A percentile compares a stretch with the other conserved stretches of the same genome.
Evolutionary conservation across 2,329 filamentous ascomycete species (phyloP).

Genomic region (Magnaporthiopsis poae): DNA sequence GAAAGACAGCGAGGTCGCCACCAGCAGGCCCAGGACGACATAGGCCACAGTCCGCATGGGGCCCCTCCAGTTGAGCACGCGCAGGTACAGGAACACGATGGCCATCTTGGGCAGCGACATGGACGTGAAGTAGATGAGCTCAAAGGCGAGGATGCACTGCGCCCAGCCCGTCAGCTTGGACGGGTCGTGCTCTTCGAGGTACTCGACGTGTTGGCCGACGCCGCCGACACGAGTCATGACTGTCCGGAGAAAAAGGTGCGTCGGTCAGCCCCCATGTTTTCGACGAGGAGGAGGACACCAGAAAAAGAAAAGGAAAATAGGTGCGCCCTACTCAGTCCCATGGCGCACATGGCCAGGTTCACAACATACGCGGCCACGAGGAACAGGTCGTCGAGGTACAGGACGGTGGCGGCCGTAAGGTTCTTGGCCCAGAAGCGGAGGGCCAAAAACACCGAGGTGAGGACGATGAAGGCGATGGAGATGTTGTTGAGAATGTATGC

Average conservation of each 20-base stretch:
- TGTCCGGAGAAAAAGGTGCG: conserved; percentile 4
- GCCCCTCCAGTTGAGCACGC: conserved; percentile 20
- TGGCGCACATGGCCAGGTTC: conserved; percentile 16
- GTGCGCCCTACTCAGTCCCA: conserved; percentile 13
- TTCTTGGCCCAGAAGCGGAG: conserved; percentile 15
- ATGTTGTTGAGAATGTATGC: conserved; percentile 14
- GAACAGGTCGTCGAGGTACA: conserved; percentile 15
- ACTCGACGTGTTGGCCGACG: conserved; percentile 17
- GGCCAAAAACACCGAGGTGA: conserved; percentile 12
- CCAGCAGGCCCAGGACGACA: conserved; percentile 15
- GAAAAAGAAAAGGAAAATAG: background rate
- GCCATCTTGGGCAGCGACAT: conserved; percentile 21
- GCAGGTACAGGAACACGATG: conserved; percentile 22
- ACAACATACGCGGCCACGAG: conserved; percentile 14
- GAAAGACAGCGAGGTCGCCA: conserved; percentile 16
- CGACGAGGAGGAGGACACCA: background rate
- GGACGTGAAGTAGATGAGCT: conserved; percentile 20
- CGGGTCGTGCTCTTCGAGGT: conserved; percentile 14
- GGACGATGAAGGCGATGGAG: conserved; percentile 15
- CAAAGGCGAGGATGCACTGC: conserved; percentile 19
- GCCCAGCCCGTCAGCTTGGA: conserved; percentile 15
- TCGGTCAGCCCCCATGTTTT: background rate
- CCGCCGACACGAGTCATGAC: conserved; percentile 18
- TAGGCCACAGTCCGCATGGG: conserved; percentile 14
- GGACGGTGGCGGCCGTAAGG: conserved; percentile 11